Evolutionary conservation across 2,329 filamentous ascomycete genomes (phyloP).

Genomic region (Chrysosporium keratinophilum): DNA sequence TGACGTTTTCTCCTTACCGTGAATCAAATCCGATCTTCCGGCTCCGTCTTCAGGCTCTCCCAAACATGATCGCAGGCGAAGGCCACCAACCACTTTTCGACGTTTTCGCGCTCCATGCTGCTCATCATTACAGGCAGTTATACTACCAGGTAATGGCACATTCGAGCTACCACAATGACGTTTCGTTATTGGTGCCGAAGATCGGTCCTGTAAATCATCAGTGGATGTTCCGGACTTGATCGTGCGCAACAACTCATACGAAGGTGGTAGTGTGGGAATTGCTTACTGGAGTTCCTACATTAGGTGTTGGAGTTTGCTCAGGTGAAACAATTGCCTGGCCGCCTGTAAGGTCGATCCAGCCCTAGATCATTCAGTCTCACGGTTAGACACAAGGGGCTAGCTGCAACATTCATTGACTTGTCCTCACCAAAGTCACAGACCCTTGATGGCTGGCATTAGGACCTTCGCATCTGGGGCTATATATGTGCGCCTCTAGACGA

Average conservation of each 20-base stretch:
- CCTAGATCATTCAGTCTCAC: not conserved
- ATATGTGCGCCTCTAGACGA: not conserved
- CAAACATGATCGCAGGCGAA: slow-evolving; percentile 18
- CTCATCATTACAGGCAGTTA: not conserved
- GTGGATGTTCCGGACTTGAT: no score
- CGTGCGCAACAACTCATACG: no score
- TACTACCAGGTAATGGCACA: no score
- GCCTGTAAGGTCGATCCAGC: not conserved
- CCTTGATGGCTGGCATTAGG: not conserved
- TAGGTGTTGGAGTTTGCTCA: not conserved
- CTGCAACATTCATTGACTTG: not conserved
- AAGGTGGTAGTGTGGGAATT: not conserved
- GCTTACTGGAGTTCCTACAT: not conserved
- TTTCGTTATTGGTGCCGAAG: no score
- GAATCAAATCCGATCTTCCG: not conserved
- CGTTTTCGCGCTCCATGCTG: slow-evolving; percentile 14
- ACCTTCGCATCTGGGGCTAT: not conserved
- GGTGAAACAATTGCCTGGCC: not conserved
- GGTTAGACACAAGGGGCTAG: not conserved
- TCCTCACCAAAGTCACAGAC: not conserved
- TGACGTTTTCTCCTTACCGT: slow-evolving; percentile 7
- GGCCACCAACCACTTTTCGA: slow-evolving; percentile 26
- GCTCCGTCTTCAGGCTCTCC: not conserved
- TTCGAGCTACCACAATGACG: no score
- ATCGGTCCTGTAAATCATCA: no score